phyloP scores from a whole-genome alignment of 2,329 filamentous ascomycete genomes.

The Pseudopyricularia javanii region DNA sequence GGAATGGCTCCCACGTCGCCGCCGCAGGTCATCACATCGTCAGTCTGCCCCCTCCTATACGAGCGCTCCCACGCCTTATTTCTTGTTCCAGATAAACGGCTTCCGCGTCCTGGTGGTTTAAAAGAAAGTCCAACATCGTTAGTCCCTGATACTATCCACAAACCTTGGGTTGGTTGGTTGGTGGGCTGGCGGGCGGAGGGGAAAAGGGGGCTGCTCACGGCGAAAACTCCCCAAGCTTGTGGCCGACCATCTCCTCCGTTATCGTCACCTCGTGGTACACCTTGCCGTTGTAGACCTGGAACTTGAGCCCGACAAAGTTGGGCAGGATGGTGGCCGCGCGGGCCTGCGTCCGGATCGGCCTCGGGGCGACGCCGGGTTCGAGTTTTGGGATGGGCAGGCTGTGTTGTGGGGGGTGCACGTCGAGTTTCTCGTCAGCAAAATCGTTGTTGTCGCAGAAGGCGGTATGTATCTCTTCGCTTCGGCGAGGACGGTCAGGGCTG shows the following conservation, averaged over 20 bases:
- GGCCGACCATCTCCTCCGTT: slow-evolving; percentile 92
- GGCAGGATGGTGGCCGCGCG: slow-evolving; percentile 82
- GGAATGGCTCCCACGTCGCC: too few relatives aligned
- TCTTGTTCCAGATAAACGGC: slow-evolving; percentile 37
- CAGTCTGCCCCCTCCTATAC: too few relatives aligned
- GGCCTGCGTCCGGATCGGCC: slow-evolving; percentile 75
- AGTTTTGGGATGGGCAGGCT: slow-evolving; percentile 53
- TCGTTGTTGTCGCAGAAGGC: not conserved
- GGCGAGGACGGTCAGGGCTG: not conserved
- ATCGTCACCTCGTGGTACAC: slow-evolving; percentile 70
- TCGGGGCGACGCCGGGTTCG: slow-evolving; percentile 47
- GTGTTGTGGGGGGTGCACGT: slow-evolving; percentile 5
- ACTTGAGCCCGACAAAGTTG: slow-evolving; percentile 81
- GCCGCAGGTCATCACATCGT: too few relatives aligned
- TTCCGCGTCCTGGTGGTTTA: slow-evolving; percentile 45
- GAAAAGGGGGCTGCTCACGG: slow-evolving; percentile 43
- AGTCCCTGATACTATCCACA: too few relatives aligned
- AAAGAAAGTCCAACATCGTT: too few relatives aligned
- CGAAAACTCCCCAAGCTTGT: slow-evolving; percentile 88
- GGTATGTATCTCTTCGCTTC: not conserved
- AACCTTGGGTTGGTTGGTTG: too few relatives aligned
- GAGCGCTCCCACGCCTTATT: not conserved
- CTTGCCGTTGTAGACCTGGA: slow-evolving; percentile 89
- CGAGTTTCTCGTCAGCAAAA: slow-evolving; percentile 1
- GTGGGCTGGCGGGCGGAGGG: too few relatives aligned